phyloP scores from a whole-genome alignment of 352 stramenopile species.

The Phytophthora citricola region DNA sequence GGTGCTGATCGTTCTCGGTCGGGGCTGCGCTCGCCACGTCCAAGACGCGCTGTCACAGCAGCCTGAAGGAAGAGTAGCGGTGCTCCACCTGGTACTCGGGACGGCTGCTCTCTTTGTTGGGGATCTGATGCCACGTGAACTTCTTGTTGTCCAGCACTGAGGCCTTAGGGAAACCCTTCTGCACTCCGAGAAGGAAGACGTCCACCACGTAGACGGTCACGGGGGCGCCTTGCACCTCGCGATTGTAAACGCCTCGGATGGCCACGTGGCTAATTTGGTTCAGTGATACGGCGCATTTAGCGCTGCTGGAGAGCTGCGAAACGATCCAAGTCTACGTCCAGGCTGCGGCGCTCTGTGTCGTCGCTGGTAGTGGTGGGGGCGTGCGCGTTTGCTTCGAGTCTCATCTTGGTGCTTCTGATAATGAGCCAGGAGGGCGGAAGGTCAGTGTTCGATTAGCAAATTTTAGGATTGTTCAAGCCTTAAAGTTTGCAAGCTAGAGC shows the following conservation, averaged over 20 bases:
- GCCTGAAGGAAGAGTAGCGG: conserved; percentile 61
- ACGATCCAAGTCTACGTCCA: conserved; percentile 15
- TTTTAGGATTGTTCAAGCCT: background rate
- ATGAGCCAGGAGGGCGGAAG: background rate
- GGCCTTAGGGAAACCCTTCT: conserved; percentile 53
- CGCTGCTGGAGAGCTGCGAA: conserved; percentile 55
- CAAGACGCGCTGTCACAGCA: conserved; percentile 45
- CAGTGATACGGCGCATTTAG: conserved; percentile 54
- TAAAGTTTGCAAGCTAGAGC: no score
- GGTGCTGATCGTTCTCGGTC: conserved; percentile 36
- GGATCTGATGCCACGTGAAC: conserved; percentile 8
- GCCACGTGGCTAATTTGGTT: conserved; percentile 67
- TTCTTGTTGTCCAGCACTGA: background rate
- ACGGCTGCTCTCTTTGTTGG: conserved; percentile 3
- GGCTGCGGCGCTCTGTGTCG: conserved; percentile 13
- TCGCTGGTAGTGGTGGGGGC: conserved; percentile 1
- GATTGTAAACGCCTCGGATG: conserved; percentile 40
- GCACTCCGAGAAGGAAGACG: conserved; percentile 45
- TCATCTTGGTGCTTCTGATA: conserved; percentile 22
- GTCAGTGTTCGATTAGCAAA: background rate
- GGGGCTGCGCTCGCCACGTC: conserved; percentile 19
- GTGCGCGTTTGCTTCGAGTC: background rate
- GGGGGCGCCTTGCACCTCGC: conserved; percentile 34
- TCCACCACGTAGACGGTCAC: conserved; percentile 57
- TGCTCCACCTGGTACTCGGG: conserved; percentile 51